phyloP scores from a whole-genome alignment of 768 basidiomycete genomes.

The Podaxis sp. region DNA sequence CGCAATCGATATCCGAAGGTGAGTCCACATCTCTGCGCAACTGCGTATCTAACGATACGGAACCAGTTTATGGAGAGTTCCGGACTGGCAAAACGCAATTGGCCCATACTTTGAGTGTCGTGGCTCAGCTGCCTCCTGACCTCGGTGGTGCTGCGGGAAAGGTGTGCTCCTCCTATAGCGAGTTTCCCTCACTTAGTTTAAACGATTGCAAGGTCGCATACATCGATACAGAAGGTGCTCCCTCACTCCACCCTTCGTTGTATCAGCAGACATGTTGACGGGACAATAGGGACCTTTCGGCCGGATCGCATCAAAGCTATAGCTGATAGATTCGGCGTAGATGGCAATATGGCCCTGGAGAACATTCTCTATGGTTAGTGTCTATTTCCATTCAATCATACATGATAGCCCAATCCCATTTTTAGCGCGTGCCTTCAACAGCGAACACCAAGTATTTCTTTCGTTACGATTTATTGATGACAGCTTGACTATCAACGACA shows the following conservation, averaged over 20 bases:
- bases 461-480: not conserved
- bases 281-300: slow-evolving; percentile 76
- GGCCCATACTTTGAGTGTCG: slow-evolving; percentile 92
- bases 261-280: slow-evolving; percentile 10
- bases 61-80: slow-evolving; percentile 89
- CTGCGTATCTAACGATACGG: slow-evolving; percentile 3
- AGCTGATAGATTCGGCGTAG: slow-evolving; percentile 93
- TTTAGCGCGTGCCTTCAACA: slow-evolving; percentile 85
- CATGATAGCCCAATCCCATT: slow-evolving; percentile 3
- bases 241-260: not conserved
- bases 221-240: slow-evolving; percentile 82
- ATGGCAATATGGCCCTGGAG: slow-evolving; percentile 81
- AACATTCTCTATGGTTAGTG: slow-evolving; percentile 84
- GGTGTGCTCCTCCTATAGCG: slow-evolving; percentile 34
- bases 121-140: slow-evolving; percentile 85
- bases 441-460: slow-evolving; percentile 78
- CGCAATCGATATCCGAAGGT: slow-evolving; percentile 95
- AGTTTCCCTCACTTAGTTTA: not conserved
- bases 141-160: slow-evolving; percentile 91
- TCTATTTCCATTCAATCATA: not conserved
- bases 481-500: slow-evolving; percentile 23
- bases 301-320: slow-evolving; percentile 91
- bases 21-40: slow-evolving; percentile 1
- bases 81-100: slow-evolving; percentile 96
- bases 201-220: slow-evolving; percentile 68